Evolutionary conservation across 371 early-diverging fungal species (phyloP), one percentile per base, ranked within the genome.

Genomic region (Mortierella sp.): DNA sequence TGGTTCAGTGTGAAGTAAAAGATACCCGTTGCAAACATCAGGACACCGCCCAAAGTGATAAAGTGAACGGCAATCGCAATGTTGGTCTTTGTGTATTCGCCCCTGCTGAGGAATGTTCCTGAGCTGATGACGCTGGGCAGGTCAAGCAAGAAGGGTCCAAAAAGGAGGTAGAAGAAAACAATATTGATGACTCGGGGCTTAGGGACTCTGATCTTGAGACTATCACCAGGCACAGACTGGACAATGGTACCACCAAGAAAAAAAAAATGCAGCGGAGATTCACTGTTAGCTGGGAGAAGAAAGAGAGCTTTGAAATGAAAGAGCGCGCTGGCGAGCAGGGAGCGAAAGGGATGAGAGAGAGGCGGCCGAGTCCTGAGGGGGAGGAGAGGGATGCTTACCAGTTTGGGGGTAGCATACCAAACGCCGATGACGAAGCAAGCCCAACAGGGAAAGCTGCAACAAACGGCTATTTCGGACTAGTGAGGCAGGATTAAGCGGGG

Each of bases 81-180:
- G 50, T 79, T 79, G 63, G 80, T 60, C 57, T 64, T 70, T 29
- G 67, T 66, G 57, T 79, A 79, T 28, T 79, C 37, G 19, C 55
- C 45, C 19, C 65, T 65, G 14, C 66, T 69, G 43, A 79, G 80
- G 63, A 79, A 79, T 0, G 73, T 79, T 5, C 80, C 80, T 4
- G 80, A 79, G 67, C 80, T 79, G 70, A 79, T 79, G 18, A 79
- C 80, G 23, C 80, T 79, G 1, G 80, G 80, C 5, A 79, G 70
- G 28, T 79, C 80, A 16, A 79, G 67, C 43, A 79, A 30, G 57
- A 79, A 73, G 21, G 80, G 80, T 18, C 80, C 80, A 61, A 79
- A 79, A 53, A 79, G 29, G 9, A 79, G 73, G 58, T 60, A 79
- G 30, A 72, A 69, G 58, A 73, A 79, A 15, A 73, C 61, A 29